These are phyloP conservation scores for Ganoderma resinaceum DNA, from an alignment of 1,284 basidiomycete species.

Conservation along the genomic window DNA sequence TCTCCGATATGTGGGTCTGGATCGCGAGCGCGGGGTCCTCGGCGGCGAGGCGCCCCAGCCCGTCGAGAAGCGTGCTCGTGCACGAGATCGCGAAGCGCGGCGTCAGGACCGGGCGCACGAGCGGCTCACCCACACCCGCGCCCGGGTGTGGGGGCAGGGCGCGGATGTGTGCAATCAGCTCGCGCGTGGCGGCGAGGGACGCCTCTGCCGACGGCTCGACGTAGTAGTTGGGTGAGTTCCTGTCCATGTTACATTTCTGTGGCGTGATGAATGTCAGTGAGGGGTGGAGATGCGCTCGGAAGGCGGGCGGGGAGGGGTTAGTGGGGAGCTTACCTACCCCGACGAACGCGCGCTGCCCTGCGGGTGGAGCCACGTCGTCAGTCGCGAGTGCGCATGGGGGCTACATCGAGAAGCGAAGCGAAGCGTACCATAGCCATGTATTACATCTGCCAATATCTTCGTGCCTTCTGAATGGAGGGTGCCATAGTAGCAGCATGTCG, in stretches of 20 bases:
- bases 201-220: conserved; percentile 66
- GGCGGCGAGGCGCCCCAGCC: conserved; percentile 67
- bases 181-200: conserved; percentile 67
- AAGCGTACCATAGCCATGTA: conserved; percentile 65
- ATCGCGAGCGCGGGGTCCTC: conserved; percentile 71
- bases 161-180: conserved; percentile 77
- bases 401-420: conserved; percentile 1
- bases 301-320: conserved; percentile 4
- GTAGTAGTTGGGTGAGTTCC: conserved; percentile 76
- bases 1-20: conserved; percentile 96
- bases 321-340: conserved; percentile 59
- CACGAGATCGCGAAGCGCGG: conserved; percentile 97
- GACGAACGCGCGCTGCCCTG: conserved; percentile 89
- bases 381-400: not conserved
- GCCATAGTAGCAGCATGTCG: conserved; percentile 93
- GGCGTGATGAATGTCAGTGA: too few relatives aligned
- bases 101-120: conserved; percentile 91
- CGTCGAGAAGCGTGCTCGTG: conserved; percentile 72
- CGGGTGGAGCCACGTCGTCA: conserved; percentile 4
- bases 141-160: conserved; percentile 48
- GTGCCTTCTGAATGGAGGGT: conserved; percentile 85
- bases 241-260: conserved; percentile 96
- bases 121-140: conserved; percentile 38
- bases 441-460: conserved; percentile 82
- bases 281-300: conserved; percentile 7